Evolutionary conservation across 1,284 basidiomycete species (phyloP), one percentile per base, ranked within the genome.

Genomic region (Cryptococcus neoformans): DNA sequence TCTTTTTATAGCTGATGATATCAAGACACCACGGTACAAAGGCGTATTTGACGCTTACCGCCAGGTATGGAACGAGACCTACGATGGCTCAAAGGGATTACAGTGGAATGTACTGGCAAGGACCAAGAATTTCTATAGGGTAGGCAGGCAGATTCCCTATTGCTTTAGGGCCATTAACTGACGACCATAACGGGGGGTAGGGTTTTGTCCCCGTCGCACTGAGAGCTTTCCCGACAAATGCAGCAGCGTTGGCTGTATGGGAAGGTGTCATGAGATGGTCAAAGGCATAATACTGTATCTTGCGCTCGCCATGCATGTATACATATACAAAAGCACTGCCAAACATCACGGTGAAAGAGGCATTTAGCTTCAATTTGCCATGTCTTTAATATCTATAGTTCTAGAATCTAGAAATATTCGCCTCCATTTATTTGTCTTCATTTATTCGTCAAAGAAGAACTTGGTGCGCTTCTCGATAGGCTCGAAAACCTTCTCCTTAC

Each of bases 201-300:
- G 76, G 76, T 9, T 73, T 74, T 40, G 68, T 78, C 1, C 76
- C 76, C 5, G 75, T 76, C n/a, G 71, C 71, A 1, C 58, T 78
- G 6, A 55, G 76, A 35, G 76, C 76, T 1, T 77, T 77, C 62
- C 76, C 76, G 1, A 76, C 75, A 0, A 78, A 78, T 55, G 76
- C 76, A 6, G 74, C 76, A 10, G 76, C 76, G 9, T 59, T 78
- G 36, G 68, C 71, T 2, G 76, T 78, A 2, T 78, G 75, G 73
- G 76, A 78, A 58, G 70, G 64, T 3, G 72, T 75, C 3, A 78
- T 78, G 76, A 58, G 74, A 36, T 72, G 34, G 7, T 47, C 45
- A 28, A 17, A 36, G 12, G 36, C 28, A 28, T 35, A 48, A 36
- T 48, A 36, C 21, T 21, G 21, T 21, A 21, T 21, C 21, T 21